A percentile compares a stretch with the other conserved stretches of the same genome.
Conservation (phyloP, 1,139 yeast species). For the Wickerhamomyces sp. region DNA sequence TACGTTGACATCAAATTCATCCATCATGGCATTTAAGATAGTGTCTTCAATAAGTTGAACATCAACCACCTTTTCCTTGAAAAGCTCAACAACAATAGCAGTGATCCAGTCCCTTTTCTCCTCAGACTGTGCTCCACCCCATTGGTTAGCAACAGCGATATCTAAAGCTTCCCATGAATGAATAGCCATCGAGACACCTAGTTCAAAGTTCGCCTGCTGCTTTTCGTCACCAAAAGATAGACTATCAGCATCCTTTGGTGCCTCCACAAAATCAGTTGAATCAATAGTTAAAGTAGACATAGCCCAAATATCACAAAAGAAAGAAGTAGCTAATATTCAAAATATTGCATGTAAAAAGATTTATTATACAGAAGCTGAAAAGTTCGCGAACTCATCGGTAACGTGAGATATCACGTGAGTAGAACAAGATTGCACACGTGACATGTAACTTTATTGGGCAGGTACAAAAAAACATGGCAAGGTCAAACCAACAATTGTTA, state of each 20-base stretch:
- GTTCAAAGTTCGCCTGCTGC: slow-evolving; percentile 80
- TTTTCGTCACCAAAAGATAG: slow-evolving; percentile 55
- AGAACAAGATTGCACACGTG: too few relatives aligned
- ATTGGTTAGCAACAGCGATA: slow-evolving; percentile 89
- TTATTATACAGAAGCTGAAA: background rate
- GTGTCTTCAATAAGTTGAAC: slow-evolving; percentile 80
- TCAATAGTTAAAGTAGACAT: slow-evolving; percentile 19
- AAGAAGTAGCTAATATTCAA: too few relatives aligned
- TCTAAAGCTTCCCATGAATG: slow-evolving; percentile 85
- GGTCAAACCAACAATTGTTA: too few relatives aligned
- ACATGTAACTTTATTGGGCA: too few relatives aligned
- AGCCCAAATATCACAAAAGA: background rate
- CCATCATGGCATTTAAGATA: slow-evolving; percentile 83
- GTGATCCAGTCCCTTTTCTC: slow-evolving; percentile 96
- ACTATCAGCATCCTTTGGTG: slow-evolving; percentile 30
- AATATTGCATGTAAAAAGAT: background rate
- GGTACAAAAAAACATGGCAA: too few relatives aligned
- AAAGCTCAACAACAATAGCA: slow-evolving; percentile 76
- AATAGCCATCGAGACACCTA: slow-evolving; percentile 90
- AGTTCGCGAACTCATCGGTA: too few relatives aligned
- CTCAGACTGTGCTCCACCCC: slow-evolving; percentile 94
- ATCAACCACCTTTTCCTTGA: slow-evolving; percentile 62
- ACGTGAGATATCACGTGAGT: too few relatives aligned
- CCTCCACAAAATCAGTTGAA: slow-evolving; percentile 33
- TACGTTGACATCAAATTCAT: slow-evolving; percentile 84